Conservation (phyloP, 2,329 filamentous ascomycete species). For the Microcera coccophila region DNA sequence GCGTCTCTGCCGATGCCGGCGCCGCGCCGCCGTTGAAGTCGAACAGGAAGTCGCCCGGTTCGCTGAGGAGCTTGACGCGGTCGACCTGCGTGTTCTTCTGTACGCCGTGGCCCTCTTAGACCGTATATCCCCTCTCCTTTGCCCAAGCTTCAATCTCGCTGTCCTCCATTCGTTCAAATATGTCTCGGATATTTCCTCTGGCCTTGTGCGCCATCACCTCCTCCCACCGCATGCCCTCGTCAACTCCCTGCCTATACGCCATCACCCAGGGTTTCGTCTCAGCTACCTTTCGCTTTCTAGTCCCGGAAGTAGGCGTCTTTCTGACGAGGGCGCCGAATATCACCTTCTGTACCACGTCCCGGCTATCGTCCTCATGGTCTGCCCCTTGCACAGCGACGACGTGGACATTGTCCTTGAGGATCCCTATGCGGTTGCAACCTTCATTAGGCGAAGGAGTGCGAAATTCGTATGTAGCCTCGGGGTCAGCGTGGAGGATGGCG, state of each 20-base stretch:
- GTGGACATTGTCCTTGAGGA: background rate
- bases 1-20: constrained; percentile 12
- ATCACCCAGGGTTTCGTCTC: background rate
- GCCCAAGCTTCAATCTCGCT: too few relatives aligned
- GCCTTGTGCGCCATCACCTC: too few relatives aligned
- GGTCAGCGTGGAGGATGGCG: background rate
- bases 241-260: background rate
- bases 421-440: background rate
- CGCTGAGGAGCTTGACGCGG: constrained; percentile 30
- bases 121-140: too few relatives aligned
- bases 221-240: too few relatives aligned
- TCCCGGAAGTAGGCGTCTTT: background rate
- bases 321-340: constrained; percentile 1
- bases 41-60: constrained; percentile 40
- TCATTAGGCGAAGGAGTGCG: background rate
- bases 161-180: too few relatives aligned
- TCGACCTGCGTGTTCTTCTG: constrained; percentile 31
- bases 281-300: background rate
- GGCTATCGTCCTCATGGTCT: background rate
- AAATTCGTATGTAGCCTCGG: background rate
- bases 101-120: too few relatives aligned
- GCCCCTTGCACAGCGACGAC: background rate
- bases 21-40: constrained; percentile 35
- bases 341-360: background rate
- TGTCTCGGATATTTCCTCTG: background rate